These are phyloP conservation scores for Ananas comosus DNA, from an alignment of 176 grass and related monocot species.

Conservation along the genomic window DNA sequence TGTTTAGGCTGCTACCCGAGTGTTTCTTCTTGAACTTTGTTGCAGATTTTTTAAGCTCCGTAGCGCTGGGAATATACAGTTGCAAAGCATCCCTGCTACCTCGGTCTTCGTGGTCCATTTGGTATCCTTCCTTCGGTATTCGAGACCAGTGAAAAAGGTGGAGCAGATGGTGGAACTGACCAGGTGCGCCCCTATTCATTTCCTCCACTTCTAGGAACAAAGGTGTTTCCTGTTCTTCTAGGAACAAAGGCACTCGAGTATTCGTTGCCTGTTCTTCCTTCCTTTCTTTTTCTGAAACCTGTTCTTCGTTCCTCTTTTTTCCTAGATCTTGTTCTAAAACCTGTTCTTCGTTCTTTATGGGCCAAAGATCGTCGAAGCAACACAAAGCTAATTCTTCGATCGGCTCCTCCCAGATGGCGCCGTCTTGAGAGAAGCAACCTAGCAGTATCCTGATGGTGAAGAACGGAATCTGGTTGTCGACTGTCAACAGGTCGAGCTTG, in stretches of 20 bases:
- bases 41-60: neutral
- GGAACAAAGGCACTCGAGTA: too few relatives aligned
- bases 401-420: neutral
- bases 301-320: too few relatives aligned
- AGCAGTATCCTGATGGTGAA: neutral
- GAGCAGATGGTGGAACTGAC: neutral
- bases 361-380: neutral
- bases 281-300: neutral
- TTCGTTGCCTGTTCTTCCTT: neutral
- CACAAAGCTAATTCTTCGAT: neutral
- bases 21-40: neutral
- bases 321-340: too few relatives aligned
- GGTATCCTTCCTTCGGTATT: neutral
- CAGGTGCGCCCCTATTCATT: neutral
- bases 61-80: neutral
- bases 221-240: too few relatives aligned
- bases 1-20: neutral
- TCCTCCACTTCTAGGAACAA: too few relatives aligned
- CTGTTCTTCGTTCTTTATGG: neutral
- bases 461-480: neutral
- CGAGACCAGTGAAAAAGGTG: neutral
- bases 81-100: neutral
- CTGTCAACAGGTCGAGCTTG: neutral
- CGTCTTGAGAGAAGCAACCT: neutral
- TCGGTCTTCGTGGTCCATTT: neutral